Evolutionary conservation across 805 yeast genomes (phyloP).

Genomic region (Starmerella sp.): DNA sequence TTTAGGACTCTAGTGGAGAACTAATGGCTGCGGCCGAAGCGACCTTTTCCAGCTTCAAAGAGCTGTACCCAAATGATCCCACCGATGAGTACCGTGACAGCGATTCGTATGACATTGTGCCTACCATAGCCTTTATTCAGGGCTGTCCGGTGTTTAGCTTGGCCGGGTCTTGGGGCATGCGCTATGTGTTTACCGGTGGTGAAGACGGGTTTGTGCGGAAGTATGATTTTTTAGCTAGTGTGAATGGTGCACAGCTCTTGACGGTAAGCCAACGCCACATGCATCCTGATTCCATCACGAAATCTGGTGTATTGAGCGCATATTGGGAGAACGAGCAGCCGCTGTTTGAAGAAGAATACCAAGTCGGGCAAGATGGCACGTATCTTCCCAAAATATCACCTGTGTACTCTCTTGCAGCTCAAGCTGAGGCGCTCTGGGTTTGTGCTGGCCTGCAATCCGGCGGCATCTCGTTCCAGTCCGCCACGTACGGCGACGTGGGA

Average conservation of each 20-base stretch:
- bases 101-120: slow-evolving; percentile 50
- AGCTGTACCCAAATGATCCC: slow-evolving; percentile 6
- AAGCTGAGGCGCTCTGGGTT: slow-evolving; percentile 73
- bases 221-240: slow-evolving; percentile 73
- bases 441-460: slow-evolving; percentile 68
- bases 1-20: background rate
- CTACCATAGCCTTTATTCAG: slow-evolving; percentile 81
- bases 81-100: background rate
- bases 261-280: slow-evolving; percentile 88
- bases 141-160: slow-evolving; percentile 66
- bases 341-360: slow-evolving; percentile 36
- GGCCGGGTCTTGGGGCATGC: slow-evolving; percentile 66
- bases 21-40: background rate
- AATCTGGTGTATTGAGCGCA: slow-evolving; percentile 70
- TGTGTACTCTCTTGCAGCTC: slow-evolving; percentile 77
- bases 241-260: slow-evolving; percentile 75
- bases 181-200: slow-evolving; percentile 88
- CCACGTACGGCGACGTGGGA: slow-evolving; percentile 69
- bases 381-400: slow-evolving; percentile 50
- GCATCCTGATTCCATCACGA: slow-evolving; percentile 70
- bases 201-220: slow-evolving; percentile 89
- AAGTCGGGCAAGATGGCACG: slow-evolving; percentile 29
- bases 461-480: slow-evolving; percentile 74
- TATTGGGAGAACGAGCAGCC: slow-evolving; percentile 98
- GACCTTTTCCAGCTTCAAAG: slow-evolving; percentile 7